Conservation (phyloP, 1,139 yeast genomes). For the Sugiyamaella novakii region DNA sequence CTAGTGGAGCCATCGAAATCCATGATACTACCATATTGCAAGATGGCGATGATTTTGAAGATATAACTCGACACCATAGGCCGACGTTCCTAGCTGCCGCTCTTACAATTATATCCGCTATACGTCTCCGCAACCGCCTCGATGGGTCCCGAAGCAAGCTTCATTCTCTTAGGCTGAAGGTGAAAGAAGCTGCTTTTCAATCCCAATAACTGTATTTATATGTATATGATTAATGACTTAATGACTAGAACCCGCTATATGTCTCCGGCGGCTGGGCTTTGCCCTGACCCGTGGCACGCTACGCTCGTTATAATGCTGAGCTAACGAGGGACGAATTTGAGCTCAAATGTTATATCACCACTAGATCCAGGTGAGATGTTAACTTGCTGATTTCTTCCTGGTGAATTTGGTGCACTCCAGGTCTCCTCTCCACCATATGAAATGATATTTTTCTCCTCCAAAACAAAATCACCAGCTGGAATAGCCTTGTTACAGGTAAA, state of each 20-base stretch:
- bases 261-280: background rate
- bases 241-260: no score
- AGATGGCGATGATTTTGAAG: background rate
- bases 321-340: constrained; percentile 40
- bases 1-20: constrained; percentile 19
- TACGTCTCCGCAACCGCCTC: constrained; percentile 25
- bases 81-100: constrained; percentile 20
- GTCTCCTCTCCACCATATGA: constrained; percentile 63
- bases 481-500: constrained; percentile 42
- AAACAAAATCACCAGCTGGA: constrained; percentile 39
- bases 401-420: constrained; percentile 65
- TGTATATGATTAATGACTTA: constrained; percentile 5
- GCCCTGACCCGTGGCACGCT: background rate
- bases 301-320: constrained; percentile 16
- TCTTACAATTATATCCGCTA: constrained; percentile 21
- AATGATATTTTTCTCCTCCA: constrained; percentile 29
- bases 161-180: constrained; percentile 4
- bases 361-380: constrained; percentile 55
- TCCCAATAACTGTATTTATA: constrained; percentile 1
- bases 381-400: constrained; percentile 56
- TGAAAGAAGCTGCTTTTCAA: constrained; percentile 5
- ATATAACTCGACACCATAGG: background rate
- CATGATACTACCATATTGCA: constrained; percentile 18
- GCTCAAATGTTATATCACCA: constrained; percentile 47
- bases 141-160: constrained; percentile 9